phyloP scores from a whole-genome alignment of 805 yeast genomes.

The Scheffersomyces lignosus region DNA sequence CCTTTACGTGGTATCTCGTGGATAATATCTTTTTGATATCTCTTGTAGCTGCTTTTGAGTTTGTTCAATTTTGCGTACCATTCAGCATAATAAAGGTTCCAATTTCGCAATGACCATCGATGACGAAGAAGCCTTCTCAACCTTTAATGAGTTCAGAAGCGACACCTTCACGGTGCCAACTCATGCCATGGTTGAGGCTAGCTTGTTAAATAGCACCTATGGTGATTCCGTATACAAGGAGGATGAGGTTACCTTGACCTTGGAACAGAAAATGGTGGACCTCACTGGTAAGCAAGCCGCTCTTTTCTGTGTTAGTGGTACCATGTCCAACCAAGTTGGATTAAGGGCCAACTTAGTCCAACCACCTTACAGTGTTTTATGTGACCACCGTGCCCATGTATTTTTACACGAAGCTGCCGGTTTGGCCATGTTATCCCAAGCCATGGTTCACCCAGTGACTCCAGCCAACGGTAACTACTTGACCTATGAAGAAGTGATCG shows the following conservation, averaged over 20 bases:
- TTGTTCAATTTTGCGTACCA: too few relatives aligned
- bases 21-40: background rate
- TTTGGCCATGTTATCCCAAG: conserved; percentile 82
- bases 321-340: conserved; percentile 86
- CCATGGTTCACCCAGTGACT: conserved; percentile 82
- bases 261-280: conserved; percentile 64
- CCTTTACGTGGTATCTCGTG: too few relatives aligned
- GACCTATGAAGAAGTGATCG: conserved; percentile 76
- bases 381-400: conserved; percentile 86
- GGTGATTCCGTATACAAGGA: conserved; percentile 93
- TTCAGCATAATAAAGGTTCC: background rate
- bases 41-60: too few relatives aligned
- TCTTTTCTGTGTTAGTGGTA: conserved; percentile 83
- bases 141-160: conserved; percentile 47
- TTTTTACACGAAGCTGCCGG: conserved; percentile 90
- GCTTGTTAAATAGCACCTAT: conserved; percentile 43
- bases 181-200: conserved; percentile 46
- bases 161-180: conserved; percentile 94
- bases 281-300: conserved; percentile 82
- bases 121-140: conserved; percentile 17
- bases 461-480: conserved; percentile 77
- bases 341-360: conserved; percentile 71
- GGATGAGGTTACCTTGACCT: conserved; percentile 64
- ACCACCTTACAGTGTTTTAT: conserved; percentile 83
- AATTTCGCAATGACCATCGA: conserved; percentile 10